phyloP scores from a whole-genome alignment of 257 asterid species.

The Nicotiana tabacum region DNA sequence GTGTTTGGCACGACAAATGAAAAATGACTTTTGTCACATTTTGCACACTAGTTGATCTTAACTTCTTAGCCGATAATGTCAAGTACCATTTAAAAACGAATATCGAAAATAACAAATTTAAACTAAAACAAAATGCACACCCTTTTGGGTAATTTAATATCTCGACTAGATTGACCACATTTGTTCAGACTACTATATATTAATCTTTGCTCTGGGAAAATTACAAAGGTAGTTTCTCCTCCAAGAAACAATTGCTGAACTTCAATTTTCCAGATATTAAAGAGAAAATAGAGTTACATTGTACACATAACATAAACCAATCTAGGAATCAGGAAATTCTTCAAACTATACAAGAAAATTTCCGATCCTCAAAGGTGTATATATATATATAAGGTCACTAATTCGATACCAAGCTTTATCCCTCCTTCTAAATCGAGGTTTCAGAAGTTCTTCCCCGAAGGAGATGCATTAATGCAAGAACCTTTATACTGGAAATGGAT shows the following conservation, averaged over 20 bases:
- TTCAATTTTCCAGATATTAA: not conserved
- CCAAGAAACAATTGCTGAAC: not conserved
- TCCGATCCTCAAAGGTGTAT: not conserved
- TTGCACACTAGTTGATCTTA: not conserved
- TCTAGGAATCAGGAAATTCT: constrained; percentile 5
- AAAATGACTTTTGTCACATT: not conserved
- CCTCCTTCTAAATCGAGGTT: not conserved
- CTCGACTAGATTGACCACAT: not conserved
- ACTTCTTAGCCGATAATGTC: too few species aligned
- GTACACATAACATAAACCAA: constrained; percentile 3
- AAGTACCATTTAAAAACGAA: not conserved
- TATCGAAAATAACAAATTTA: not conserved
- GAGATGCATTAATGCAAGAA: not conserved
- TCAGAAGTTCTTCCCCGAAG: not conserved
- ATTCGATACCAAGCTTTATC: not conserved
- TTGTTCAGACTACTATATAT: not conserved
- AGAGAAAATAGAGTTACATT: not conserved
- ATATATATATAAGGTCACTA: not conserved
- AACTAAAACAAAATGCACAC: not conserved
- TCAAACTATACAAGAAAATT: constrained; percentile 3
- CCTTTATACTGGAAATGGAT: not conserved
- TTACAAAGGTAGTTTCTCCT: not conserved
- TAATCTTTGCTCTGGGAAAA: not conserved
- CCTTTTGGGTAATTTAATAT: not conserved
- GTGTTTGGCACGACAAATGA: not conserved